These are phyloP conservation scores for Flagelloscypha sp. DNA, from an alignment of 768 basidiomycete genomes.

Conservation along the genomic window DNA sequence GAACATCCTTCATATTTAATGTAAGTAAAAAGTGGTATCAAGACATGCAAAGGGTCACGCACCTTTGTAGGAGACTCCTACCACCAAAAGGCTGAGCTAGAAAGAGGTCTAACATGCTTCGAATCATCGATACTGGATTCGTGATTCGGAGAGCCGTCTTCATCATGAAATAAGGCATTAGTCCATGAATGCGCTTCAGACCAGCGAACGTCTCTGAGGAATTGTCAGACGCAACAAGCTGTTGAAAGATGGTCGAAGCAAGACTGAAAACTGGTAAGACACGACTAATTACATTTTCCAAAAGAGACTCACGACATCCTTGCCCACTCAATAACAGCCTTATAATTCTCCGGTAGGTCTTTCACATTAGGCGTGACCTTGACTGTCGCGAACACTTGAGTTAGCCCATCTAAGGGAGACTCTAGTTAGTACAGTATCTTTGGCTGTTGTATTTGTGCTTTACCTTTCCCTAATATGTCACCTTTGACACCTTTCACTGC, in stretches of 20 bases:
- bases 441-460: too few relatives aligned
- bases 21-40: background rate
- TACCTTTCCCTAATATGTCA: constrained; percentile 84
- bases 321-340: constrained; percentile 92
- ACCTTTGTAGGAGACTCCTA: constrained; percentile 85
- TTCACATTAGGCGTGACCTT: constrained; percentile 70
- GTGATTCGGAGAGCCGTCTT: constrained; percentile 87
- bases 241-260: constrained; percentile 94
- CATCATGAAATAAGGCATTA: constrained; percentile 97
- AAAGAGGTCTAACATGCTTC: constrained; percentile 86
- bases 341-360: constrained; percentile 75
- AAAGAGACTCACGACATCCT: constrained; percentile 86
- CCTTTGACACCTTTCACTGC: constrained; percentile 86
- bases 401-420: constrained; percentile 66
- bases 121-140: constrained; percentile 95
- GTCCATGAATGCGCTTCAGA: constrained; percentile 86
- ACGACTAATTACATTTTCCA: too few relatives aligned
- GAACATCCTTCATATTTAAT: constrained; percentile 66
- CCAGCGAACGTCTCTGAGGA: constrained; percentile 83
- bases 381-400: constrained; percentile 81
- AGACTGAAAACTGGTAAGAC: constrained; percentile 43
- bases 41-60: constrained; percentile 7
- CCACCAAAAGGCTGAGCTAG: constrained; percentile 96
- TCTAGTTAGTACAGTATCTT: constrained; percentile 1
- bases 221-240: constrained; percentile 87